phyloP scores from a whole-genome alignment of 768 basidiomycete genomes.

The Boletus sp. region DNA sequence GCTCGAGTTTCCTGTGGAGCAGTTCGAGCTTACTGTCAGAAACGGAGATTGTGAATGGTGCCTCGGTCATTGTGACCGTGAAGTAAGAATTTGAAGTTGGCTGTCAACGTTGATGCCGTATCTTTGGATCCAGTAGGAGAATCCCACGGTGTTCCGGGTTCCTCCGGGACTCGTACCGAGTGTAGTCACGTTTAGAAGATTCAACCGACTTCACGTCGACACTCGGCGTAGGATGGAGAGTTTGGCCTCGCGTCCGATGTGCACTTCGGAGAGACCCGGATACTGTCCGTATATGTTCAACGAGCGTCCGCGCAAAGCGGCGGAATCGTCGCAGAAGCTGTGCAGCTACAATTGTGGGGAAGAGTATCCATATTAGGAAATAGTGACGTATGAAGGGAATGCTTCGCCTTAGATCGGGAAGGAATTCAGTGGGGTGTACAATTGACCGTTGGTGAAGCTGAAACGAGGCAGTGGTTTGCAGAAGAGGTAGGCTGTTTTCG shows the following conservation, averaged over 20 bases:
- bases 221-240: not conserved
- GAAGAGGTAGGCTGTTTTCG: not conserved
- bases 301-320: not conserved
- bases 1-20: slow-evolving; percentile 45
- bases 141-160: not conserved
- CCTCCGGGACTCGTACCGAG: not conserved
- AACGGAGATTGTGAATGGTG: slow-evolving; percentile 47
- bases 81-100: not conserved
- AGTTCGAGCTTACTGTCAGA: slow-evolving; percentile 39
- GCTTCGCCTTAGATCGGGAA: not conserved
- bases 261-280: not conserved
- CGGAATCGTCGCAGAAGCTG: not conserved
- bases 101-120: not conserved
- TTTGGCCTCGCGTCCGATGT: not conserved
- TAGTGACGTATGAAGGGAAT: slow-evolving; percentile 5
- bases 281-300: not conserved
- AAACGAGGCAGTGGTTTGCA: not conserved
- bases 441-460: not conserved
- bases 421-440: not conserved
- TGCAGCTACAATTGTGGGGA: not conserved
- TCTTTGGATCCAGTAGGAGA: not conserved
- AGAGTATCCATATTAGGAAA: not conserved
- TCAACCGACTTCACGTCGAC: too few relatives aligned
- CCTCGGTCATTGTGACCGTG: slow-evolving; percentile 28
- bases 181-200: not conserved